These are phyloP conservation scores for Paraphoma sp. DNA, from an alignment of 2,329 filamentous ascomycete species.

Conservation along the genomic window DNA sequence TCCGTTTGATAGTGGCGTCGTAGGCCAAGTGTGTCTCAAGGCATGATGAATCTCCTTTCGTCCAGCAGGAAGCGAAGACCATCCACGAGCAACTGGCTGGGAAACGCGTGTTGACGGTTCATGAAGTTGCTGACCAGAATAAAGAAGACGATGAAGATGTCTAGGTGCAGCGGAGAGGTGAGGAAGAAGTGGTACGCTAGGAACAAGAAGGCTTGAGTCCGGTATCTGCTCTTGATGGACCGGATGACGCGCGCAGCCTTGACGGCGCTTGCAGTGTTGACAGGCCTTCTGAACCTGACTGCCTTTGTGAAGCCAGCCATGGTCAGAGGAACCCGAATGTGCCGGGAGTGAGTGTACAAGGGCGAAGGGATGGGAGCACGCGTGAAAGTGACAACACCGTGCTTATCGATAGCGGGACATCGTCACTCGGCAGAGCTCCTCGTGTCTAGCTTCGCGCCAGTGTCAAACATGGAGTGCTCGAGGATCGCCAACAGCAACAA, in stretches of 20 bases:
- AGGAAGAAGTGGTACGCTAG: constrained; percentile 45
- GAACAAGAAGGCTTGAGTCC: constrained; percentile 40
- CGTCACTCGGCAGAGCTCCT: not conserved
- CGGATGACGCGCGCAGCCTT: constrained; percentile 34
- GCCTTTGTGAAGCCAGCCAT: constrained; percentile 24
- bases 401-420: constrained; percentile 12
- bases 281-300: constrained; percentile 17
- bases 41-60: constrained; percentile 34
- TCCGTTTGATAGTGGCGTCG: too few relatives aligned
- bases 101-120: constrained; percentile 39
- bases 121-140: constrained; percentile 47
- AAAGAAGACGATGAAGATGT: constrained; percentile 43
- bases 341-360: not conserved
- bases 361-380: constrained; percentile 1
- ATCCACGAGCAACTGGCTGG: constrained; percentile 32
- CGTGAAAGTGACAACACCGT: not conserved
- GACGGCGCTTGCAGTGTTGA: constrained; percentile 24
- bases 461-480: not conserved
- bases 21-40: constrained; percentile 8
- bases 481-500: not conserved
- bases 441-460: not conserved
- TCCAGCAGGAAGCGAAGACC: constrained; percentile 35
- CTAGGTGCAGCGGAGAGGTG: constrained; percentile 35
- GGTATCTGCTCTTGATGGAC: constrained; percentile 37
- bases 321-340: not conserved